Evolutionary conservation across 768 basidiomycete species (phyloP).

Genomic region (Xanthoconium purpureum): DNA sequence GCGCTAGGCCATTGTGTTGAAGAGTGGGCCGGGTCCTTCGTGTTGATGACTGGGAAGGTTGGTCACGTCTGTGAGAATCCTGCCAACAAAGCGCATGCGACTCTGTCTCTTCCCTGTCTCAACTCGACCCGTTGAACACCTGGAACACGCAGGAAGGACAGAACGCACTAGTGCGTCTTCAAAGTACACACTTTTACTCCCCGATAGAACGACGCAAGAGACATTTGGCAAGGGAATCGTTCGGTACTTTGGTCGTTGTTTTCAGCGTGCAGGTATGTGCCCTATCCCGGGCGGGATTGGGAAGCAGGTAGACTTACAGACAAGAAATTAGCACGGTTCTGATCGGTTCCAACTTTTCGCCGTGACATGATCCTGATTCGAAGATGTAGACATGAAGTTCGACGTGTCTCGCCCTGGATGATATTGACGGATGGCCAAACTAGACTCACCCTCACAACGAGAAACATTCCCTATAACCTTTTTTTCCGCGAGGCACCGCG

Average conservation of each 20-base stretch:
- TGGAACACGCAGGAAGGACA: conserved; percentile 35
- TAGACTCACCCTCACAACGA: conserved; percentile 88
- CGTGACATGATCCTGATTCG: conserved; percentile 17
- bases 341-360: not conserved
- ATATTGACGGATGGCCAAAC: conserved; percentile 72
- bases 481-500: conserved; percentile 92
- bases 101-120: conserved; percentile 44
- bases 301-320: conserved; percentile 63
- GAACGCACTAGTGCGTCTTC: conserved; percentile 78
- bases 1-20: too few species aligned
- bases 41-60: too few species aligned
- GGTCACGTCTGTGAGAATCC: too few species aligned
- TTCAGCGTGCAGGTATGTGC: conserved; percentile 52
- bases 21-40: too few species aligned
- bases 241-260: conserved; percentile 54
- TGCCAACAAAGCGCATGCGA: too few species aligned
- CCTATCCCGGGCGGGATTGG: conserved; percentile 80
- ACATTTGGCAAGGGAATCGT: conserved; percentile 50
- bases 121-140: conserved; percentile 53
- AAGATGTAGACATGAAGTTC: conserved; percentile 62
- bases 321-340: conserved; percentile 55
- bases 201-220: conserved; percentile 72
- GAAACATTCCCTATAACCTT: conserved; percentile 85
- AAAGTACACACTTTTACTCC: conserved; percentile 71
- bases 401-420: conserved; percentile 47